Conservation (phyloP, 1,284 basidiomycete genomes). For the Termitomyces sp. region DNA sequence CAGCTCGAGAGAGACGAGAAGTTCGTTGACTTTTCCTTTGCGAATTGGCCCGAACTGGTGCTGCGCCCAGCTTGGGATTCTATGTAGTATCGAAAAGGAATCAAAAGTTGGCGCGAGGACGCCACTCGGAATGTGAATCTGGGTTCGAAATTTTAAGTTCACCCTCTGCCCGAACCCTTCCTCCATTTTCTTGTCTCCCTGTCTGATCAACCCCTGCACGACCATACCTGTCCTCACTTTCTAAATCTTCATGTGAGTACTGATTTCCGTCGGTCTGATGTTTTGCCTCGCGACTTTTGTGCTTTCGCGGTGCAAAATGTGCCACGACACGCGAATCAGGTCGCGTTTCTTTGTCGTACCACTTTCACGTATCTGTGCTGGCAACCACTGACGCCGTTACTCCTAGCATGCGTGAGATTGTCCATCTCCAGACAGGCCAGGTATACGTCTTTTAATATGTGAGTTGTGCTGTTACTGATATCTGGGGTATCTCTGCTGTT, state of each 20-base stretch:
- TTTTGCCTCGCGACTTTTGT: conserved; percentile 18
- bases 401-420: conserved; percentile 91
- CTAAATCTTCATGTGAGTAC: conserved; percentile 37
- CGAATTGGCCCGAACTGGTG: not conserved
- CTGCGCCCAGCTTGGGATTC: too few relatives aligned
- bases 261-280: not conserved
- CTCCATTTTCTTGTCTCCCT: conserved; percentile 37
- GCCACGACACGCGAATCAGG: conserved; percentile 23
- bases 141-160: conserved; percentile 36
- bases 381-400: conserved; percentile 22
- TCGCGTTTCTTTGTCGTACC: conserved; percentile 40
- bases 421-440: conserved; percentile 95
- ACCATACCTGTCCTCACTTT: conserved; percentile 28
- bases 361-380: conserved; percentile 24
- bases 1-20: not conserved
- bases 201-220: conserved; percentile 35
- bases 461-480: conserved; percentile 11
- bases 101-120: not conserved
- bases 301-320: conserved; percentile 5
- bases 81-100: too few relatives aligned
- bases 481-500: conserved; percentile 20
- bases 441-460: conserved; percentile 37
- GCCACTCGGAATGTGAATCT: conserved; percentile 36
- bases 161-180: conserved; percentile 30
- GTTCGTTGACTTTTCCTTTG: not conserved